Percentiles rank a stretch among this genome's conserved stretches.
phyloP scores from a whole-genome alignment of 75 land plant genomes.

The Adiantum capillusveneris region DNA sequence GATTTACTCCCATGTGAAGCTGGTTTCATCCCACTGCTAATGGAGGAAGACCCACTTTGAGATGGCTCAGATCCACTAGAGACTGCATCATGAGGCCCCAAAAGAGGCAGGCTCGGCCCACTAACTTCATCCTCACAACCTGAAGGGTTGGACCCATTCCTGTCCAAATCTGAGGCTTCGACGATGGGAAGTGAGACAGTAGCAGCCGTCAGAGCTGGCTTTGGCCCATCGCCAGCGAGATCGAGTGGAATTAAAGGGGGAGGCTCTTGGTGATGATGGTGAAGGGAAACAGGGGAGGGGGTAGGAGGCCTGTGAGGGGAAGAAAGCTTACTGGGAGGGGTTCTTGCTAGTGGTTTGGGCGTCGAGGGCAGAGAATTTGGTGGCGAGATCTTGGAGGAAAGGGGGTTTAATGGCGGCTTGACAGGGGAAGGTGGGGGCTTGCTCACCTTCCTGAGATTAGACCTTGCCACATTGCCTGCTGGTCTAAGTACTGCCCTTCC shows the following conservation, averaged over 20 bases:
- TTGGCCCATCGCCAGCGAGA: neutral
- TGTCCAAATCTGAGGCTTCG: too few relatives aligned
- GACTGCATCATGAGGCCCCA: too few relatives aligned
- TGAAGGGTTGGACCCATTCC: too few relatives aligned
- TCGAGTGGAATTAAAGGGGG: neutral
- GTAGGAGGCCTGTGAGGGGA: too few relatives aligned
- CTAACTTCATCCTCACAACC: too few relatives aligned
- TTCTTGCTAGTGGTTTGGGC: neutral
- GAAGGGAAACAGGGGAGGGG: too few relatives aligned
- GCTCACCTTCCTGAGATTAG: neutral
- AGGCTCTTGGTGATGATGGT: neutral
- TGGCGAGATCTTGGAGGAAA: neutral
- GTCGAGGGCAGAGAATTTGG: neutral
- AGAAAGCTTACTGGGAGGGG: neutral
- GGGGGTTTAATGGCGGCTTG: too few relatives aligned
- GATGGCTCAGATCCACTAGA: too few relatives aligned
- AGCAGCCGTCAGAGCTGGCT: neutral
- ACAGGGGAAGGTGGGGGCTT: neutral
- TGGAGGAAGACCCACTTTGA: too few relatives aligned
- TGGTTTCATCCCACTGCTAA: too few relatives aligned
- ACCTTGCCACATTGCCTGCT: constrained; percentile 1
- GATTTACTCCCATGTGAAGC: too few relatives aligned
- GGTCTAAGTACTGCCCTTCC: constrained; percentile 1
- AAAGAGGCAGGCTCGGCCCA: too few relatives aligned
- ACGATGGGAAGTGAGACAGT: neutral